Conservation (phyloP, 208 protist species). For the Herpetomonas samuelpessoai region DNA sequence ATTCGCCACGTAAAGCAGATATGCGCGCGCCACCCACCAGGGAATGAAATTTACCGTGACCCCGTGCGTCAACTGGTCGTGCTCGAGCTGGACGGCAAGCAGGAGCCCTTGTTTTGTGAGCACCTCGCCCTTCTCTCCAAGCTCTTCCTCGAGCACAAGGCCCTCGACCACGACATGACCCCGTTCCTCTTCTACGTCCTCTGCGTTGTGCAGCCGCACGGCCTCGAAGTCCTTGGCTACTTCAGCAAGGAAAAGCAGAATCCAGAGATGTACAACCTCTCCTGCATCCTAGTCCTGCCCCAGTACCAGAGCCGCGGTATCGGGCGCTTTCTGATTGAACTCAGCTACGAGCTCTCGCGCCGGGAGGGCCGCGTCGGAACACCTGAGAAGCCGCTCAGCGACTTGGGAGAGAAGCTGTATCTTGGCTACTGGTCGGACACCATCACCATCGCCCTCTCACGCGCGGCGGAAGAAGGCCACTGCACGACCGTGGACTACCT, state of each 20-base stretch:
- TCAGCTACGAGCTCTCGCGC: conserved; percentile 98
- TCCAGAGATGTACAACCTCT: conserved; percentile 97
- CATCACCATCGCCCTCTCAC: conserved; percentile 75
- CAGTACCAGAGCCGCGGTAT: conserved; percentile 96
- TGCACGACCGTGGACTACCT: conserved; percentile 77
- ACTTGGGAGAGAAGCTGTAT: conserved; percentile 96
- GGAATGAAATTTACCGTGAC: conserved; percentile 88
- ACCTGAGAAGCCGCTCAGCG: conserved; percentile 99
- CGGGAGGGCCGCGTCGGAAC: conserved; percentile 95
- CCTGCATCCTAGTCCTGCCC: conserved; percentile 99
- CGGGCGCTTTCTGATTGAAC: conserved; percentile 97
- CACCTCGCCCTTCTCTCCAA: conserved; percentile 99
- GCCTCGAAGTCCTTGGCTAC: conserved; percentile 97
- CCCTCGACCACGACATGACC: conserved; percentile 99
- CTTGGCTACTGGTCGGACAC: conserved; percentile 92
- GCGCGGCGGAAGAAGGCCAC: conserved; percentile 76
- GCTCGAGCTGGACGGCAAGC: conserved; percentile 97
- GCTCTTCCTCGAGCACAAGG: conserved; percentile 99
- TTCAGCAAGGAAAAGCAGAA: conserved; percentile 99
- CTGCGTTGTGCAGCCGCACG: conserved; percentile 91
- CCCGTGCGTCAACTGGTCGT: conserved; percentile 87
- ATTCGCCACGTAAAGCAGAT: conserved; percentile 84
- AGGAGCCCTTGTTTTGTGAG: conserved; percentile 97
- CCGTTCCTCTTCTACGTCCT: conserved; percentile 99
- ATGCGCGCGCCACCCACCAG: conserved; percentile 88